Conservation (phyloP, 306 rosid species). For the Dalbergia cultrata region DNA sequence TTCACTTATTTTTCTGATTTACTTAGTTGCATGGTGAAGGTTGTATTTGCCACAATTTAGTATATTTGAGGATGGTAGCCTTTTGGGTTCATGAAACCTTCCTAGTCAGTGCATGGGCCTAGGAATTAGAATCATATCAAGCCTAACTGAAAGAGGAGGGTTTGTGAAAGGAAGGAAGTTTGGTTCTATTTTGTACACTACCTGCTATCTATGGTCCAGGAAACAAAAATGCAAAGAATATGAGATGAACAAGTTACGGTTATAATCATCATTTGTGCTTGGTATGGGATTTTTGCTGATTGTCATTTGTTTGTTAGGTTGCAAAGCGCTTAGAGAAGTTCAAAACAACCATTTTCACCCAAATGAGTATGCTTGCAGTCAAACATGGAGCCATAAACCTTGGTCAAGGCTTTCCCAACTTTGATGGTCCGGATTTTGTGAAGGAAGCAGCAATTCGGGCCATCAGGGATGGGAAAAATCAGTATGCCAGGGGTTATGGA, state of each 20-base stretch:
- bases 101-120: conserved; percentile 3
- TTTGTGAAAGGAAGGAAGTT: not conserved
- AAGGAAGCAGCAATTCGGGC: conserved; percentile 97
- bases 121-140: not conserved
- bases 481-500: conserved; percentile 88
- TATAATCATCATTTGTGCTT: not conserved
- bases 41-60: not conserved
- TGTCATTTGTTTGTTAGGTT: conserved; percentile 61
- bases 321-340: conserved; percentile 93
- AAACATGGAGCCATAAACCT: conserved; percentile 92
- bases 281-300: conserved; percentile 18
- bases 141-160: conserved; percentile 13
- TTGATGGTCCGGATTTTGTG: conserved; percentile 92
- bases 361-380: conserved; percentile 86
- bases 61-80: conserved; percentile 21
- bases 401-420: conserved; percentile 96
- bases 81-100: conserved; percentile 19
- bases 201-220: not conserved
- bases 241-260: not conserved
- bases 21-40: conserved; percentile 6
- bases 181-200: conserved; percentile 15
- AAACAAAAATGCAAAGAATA: not conserved
- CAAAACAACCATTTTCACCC: conserved; percentile 90
- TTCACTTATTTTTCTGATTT: not conserved
- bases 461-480: conserved; percentile 86